A percentile compares a stretch with the other conserved stretches of the same genome.
phyloP scores from a whole-genome alignment of 2,329 filamentous ascomycete species.

The Phaeosphaeriaceae sp. region DNA sequence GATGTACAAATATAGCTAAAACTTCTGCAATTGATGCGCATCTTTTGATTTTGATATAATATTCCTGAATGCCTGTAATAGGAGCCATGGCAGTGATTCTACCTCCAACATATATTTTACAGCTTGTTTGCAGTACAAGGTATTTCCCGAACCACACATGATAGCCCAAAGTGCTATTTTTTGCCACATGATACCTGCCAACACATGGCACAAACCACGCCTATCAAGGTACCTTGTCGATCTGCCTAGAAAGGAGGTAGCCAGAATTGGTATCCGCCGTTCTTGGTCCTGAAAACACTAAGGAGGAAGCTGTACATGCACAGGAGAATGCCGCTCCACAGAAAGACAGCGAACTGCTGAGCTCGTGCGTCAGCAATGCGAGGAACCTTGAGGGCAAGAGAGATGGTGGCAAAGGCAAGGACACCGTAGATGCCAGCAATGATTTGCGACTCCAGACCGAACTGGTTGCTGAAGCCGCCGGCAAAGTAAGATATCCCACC shows the following conservation, averaged over 20 bases:
- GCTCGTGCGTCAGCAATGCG: conserved; percentile 76
- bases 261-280: conserved; percentile 91
- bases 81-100: background rate
- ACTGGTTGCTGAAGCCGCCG: conserved; percentile 89
- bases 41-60: background rate
- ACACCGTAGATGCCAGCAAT: conserved; percentile 85
- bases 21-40: background rate
- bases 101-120: conserved; percentile 1
- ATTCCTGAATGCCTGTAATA: background rate
- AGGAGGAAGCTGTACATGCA: conserved; percentile 92
- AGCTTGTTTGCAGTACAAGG: background rate
- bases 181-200: no score
- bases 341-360: conserved; percentile 81
- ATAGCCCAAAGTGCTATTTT: background rate
- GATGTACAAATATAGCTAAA: conserved; percentile 1
- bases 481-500: conserved; percentile 92
- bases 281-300: conserved; percentile 93
- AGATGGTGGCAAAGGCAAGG: conserved; percentile 87
- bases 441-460: conserved; percentile 93
- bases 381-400: conserved; percentile 91
- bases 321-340: conserved; percentile 79
- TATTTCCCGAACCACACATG: background rate
- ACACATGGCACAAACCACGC: background rate
- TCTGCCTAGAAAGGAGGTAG: conserved; percentile 78
- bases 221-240: background rate